Percentiles rank a stretch among this genome's conserved stretches.
Conservation (phyloP, 2,329 filamentous ascomycete genomes). For the Sphaerulina vaccinii region DNA sequence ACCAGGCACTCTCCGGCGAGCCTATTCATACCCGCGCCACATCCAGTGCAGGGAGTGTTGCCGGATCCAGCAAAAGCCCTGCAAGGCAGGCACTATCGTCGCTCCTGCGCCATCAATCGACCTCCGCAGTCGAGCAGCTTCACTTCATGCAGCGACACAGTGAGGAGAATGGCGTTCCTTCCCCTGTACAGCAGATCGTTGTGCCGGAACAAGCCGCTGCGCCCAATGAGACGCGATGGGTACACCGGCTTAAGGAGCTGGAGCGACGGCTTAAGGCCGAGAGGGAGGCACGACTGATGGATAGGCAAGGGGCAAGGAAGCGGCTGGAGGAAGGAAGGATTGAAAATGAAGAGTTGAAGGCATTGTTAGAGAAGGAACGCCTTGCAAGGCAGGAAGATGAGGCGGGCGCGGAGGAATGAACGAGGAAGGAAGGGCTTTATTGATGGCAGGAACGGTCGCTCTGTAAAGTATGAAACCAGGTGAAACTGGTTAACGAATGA, state of each 20-base stretch:
- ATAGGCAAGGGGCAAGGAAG: slow-evolving; percentile 79
- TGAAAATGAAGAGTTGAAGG: slow-evolving; percentile 69
- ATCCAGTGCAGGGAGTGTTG: slow-evolving; percentile 22
- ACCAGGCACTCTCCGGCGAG: slow-evolving; percentile 20
- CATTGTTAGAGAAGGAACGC: slow-evolving; percentile 58
- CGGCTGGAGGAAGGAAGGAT: slow-evolving; percentile 72
- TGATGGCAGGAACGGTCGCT: too few relatives aligned
- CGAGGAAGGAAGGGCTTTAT: too few relatives aligned
- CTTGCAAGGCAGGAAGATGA: slow-evolving; percentile 1
- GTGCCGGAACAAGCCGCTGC: slow-evolving; percentile 37
- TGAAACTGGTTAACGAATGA: too few relatives aligned
- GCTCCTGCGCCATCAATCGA: slow-evolving; percentile 56
- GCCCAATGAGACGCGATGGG: slow-evolving; percentile 71
- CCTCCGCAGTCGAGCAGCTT: slow-evolving; percentile 50
- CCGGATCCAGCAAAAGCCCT: slow-evolving; percentile 24
- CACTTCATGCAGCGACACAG: slow-evolving; percentile 7
- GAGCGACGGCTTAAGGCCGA: slow-evolving; percentile 88
- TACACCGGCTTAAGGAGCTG: slow-evolving; percentile 79
- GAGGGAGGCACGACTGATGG: slow-evolving; percentile 78
- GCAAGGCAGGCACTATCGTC: slow-evolving; percentile 50
- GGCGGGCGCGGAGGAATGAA: too few relatives aligned
- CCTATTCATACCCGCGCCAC: slow-evolving; percentile 25
- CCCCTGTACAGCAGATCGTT: slow-evolving; percentile 48
- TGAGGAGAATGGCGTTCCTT: slow-evolving; percentile 15
- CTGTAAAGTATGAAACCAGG: too few relatives aligned